Percentiles rank a stretch among this genome's conserved stretches.
Conservation (phyloP, 2,329 filamentous ascomycete genomes). For the Aureobasidium pullulans region DNA sequence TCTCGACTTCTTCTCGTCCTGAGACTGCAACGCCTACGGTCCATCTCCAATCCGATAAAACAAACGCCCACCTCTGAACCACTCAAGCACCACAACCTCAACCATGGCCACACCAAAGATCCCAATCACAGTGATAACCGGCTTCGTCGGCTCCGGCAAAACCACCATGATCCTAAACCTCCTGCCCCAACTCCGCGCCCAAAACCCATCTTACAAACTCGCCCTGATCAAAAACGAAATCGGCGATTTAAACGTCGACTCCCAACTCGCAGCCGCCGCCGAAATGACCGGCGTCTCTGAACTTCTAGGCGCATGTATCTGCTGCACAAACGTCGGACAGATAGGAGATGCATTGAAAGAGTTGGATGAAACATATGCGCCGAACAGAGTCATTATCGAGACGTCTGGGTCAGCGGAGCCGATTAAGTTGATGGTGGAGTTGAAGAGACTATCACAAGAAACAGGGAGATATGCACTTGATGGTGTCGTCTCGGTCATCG, state of each 20-base stretch:
- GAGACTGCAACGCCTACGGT: no score
- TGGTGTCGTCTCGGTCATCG: conserved; percentile 81
- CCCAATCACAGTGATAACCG: conserved; percentile 90
- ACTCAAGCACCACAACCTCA: not conserved
- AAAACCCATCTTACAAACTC: conserved; percentile 81
- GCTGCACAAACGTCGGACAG: conserved; percentile 95
- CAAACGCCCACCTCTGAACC: not conserved
- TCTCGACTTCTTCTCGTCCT: no score
- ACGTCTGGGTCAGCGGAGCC: conserved; percentile 78
- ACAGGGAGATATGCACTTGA: conserved; percentile 67
- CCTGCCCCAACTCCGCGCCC: conserved; percentile 79
- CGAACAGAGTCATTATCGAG: conserved; percentile 88
- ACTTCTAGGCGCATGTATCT: conserved; percentile 94
- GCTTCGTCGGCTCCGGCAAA: conserved; percentile 93
- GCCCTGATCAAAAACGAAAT: conserved; percentile 98
- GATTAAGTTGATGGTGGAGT: conserved; percentile 81
- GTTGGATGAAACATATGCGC: conserved; percentile 53
- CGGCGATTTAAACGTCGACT: conserved; percentile 88
- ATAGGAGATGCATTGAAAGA: conserved; percentile 72
- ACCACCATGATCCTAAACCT: conserved; percentile 94
- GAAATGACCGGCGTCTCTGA: conserved; percentile 87
- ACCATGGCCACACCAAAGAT: conserved; percentile 38
- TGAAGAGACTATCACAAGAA: conserved; percentile 70
- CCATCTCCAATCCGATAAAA: no score
- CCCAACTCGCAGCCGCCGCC: conserved; percentile 73